These are phyloP conservation scores for Serpula lacrymans DNA, from an alignment of 768 basidiomycete species.

Conservation along the genomic window DNA sequence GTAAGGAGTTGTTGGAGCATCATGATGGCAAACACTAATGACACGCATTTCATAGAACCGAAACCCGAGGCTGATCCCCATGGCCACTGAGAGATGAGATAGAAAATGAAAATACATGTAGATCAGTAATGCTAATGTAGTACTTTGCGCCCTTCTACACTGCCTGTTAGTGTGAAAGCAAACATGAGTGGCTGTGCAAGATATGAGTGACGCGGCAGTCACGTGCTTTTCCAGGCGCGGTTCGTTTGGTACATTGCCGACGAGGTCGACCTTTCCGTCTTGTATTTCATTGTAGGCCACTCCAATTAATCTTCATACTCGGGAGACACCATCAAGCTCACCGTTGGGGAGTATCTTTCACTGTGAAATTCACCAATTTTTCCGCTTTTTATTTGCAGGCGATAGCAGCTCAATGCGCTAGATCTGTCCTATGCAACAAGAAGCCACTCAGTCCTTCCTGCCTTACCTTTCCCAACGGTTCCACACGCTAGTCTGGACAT, in stretches of 20 bases:
- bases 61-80: slow-evolving; percentile 71
- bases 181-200: too few relatives aligned
- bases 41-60: slow-evolving; percentile 46
- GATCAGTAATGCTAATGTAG: slow-evolving; percentile 7
- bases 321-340: too few relatives aligned
- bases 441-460: slow-evolving; percentile 38
- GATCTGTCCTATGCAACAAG: slow-evolving; percentile 52
- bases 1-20: slow-evolving; percentile 39
- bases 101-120: slow-evolving; percentile 10
- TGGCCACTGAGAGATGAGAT: slow-evolving; percentile 51
- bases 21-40: slow-evolving; percentile 14
- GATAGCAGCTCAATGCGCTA: slow-evolving; percentile 25
- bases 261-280: slow-evolving; percentile 7
- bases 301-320: too few relatives aligned
- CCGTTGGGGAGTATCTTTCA: too few relatives aligned
- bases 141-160: too few relatives aligned
- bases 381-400: slow-evolving; percentile 11
- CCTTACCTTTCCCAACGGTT: slow-evolving; percentile 67
- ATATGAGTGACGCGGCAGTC: slow-evolving; percentile 15
- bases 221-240: slow-evolving; percentile 24
- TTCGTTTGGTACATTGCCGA: slow-evolving; percentile 21
- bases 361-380: slow-evolving; percentile 11
- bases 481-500: slow-evolving; percentile 74
- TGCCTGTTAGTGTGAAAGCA: slow-evolving; percentile 1
- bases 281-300: too few relatives aligned